Base-by-base conservation (phyloP, 2,329 filamentous ascomycete species). In the Aspergillus tubingensis region DNA sequence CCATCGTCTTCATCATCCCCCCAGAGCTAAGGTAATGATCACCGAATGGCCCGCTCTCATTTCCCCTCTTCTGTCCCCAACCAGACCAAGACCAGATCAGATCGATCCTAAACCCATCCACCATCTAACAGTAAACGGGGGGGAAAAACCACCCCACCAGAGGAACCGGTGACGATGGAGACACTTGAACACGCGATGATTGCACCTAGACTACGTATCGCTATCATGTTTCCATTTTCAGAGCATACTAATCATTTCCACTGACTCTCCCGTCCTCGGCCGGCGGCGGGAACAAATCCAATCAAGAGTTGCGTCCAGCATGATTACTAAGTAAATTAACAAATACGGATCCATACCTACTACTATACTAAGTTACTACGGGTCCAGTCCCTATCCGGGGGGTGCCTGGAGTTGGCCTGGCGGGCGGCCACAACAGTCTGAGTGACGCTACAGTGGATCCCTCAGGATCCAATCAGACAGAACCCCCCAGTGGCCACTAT, bases 361-460 rank as follows among this genome's bases (percentile, higher is more conserved):
- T 23, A 23, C 21, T 23, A 23, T 23, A 23, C 21, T 23, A 23
- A 23, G 21, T 23, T 23, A 23, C 23, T 23, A 23, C 23, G 23
- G 23, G 61, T n/a, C 71, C 72, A 74, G 36, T 51, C 73, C 66
- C 30, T 67, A 65, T 59, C 62, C 67, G 27, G 27, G 27, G 27
- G 65, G 53, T 38, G 57, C 58, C 63, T 66, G 67, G 64, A 30
- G 27, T 30, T 30, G 27, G 27, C 27, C 10, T 30, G 27, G 27
- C 27, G 27, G 27, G 27, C 27, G 3, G 10, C 27, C 27, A 30
- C 27, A 27, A 27, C 25, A 27, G 25, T 27, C 27, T 30, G 27
- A 65, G 68, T 68, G 65, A 56, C 59, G 64, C 70, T 65, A 68
- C 60, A 65, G 62, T 59, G 60, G 61, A 48, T 25, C 57, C 27